Evolutionary conservation across 441 rosid species (phyloP), one percentile per base, ranked within the genome.

Genomic region (Pelargonium citronellum): DNA sequence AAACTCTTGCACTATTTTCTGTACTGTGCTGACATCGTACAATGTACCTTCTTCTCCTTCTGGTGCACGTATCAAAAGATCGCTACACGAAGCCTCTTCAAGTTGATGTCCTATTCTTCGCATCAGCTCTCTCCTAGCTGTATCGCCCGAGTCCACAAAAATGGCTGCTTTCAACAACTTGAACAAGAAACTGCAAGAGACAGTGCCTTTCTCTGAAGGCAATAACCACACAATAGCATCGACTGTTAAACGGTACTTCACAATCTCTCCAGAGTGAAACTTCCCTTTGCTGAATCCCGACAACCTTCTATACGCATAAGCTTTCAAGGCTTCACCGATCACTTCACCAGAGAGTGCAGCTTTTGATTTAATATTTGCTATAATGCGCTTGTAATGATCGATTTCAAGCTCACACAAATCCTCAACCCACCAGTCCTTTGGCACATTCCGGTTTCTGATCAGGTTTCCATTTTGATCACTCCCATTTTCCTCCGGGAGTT

Each of bases 371-470:
- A 90, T 86, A 69, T 80, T 73, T 55, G 73, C 47, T 71, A 95
- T 86, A 11, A 92, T 86, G 71, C 82, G 78, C 80, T 92, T 86
- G 73, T 86, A 95, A 70, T 84, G 82, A 78, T 87, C 89, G 51
- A 92, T 82, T 64, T 92, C 96, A 4, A 95, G 85, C 75, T 90
- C 99, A 58, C 91, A 89, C 13, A 89, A 68, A 84, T 92, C 99
- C 84, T 95, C 99, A 1, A 90, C 94, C 99, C 99, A 95, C 99
- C 98, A 95, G 79, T 95, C 99, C 71, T 79, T 85, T 0, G 99
- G 98, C 73, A 94, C 86, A 67, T 79, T 1, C 1, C 63, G 63
- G 63, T 9, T 58, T 20, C 30, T 58, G 63, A 58, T 2, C 9
- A 58, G 0, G 1, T 19, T 58, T 0, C 63, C 63, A 20, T 1